phyloP scores from a whole-genome alignment of 805 yeast genomes.

The Ogataea pini region DNA sequence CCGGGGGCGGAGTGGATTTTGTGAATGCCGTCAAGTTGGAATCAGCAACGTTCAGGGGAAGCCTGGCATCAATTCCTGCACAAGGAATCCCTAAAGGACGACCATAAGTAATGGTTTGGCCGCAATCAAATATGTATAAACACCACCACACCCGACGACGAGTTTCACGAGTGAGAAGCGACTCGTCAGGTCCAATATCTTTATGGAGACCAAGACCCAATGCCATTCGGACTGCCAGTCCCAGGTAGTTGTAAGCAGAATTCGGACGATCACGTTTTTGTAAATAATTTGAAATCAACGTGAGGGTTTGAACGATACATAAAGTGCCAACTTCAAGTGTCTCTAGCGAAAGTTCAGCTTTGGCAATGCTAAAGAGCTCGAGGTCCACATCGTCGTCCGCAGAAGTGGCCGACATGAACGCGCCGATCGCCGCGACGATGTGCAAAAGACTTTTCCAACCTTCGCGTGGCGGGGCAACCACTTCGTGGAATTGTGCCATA shows the following conservation, averaged over 20 bases:
- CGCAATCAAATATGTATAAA: constrained; percentile 18
- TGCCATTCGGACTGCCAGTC: constrained; percentile 20
- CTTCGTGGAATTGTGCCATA: constrained; percentile 20
- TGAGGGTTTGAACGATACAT: constrained; percentile 19
- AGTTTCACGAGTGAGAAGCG: constrained; percentile 11
- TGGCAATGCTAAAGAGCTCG: constrained; percentile 15
- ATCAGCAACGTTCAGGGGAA: constrained; percentile 18
- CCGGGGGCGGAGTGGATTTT: neutral
- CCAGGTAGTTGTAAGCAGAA: constrained; percentile 19
- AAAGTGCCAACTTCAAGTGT: constrained; percentile 18
- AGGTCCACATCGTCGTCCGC: constrained; percentile 16
- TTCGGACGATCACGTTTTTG: constrained; percentile 20
- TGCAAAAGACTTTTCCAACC: constrained; percentile 21
- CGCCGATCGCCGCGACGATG: constrained; percentile 23
- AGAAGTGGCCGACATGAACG: constrained; percentile 19
- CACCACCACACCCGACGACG: constrained; percentile 21
- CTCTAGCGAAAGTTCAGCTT: constrained; percentile 15
- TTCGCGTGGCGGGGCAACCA: constrained; percentile 14
- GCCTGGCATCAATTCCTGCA: constrained; percentile 16
- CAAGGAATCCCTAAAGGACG: constrained; percentile 22
- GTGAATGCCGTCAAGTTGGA: constrained; percentile 13
- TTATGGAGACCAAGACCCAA: constrained; percentile 19
- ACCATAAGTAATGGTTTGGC: constrained; percentile 21
- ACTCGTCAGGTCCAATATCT: constrained; percentile 8
- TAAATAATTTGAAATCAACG: constrained; percentile 18